Conservation (phyloP, 495 filamentous ascomycete genomes). For the Lindgomyces ingoldianus region DNA sequence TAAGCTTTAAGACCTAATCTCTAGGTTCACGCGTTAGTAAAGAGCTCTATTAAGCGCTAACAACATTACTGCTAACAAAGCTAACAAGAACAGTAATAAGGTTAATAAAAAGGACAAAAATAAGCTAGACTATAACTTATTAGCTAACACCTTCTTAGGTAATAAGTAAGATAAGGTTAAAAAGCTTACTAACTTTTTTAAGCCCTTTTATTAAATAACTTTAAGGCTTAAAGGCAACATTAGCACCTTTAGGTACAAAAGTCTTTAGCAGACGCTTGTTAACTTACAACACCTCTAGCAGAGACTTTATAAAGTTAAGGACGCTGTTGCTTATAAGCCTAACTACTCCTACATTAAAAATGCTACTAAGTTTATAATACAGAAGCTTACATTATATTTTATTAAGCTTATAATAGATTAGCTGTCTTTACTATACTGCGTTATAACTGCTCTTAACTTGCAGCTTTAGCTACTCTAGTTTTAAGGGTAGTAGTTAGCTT, state of each 20-base stretch:
- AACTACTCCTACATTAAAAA: not conserved
- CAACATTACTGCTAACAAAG: too few relatives aligned
- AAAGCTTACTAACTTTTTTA: not conserved
- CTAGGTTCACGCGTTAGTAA: not conserved
- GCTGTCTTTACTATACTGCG: too few relatives aligned
- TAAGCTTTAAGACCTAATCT: not conserved
- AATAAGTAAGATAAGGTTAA: slow-evolving; percentile 1
- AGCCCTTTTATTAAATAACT: slow-evolving; percentile 2
- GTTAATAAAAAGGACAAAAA: not conserved
- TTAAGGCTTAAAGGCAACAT: not conserved
- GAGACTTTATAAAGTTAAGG: not conserved
- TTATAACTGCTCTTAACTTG: too few relatives aligned
- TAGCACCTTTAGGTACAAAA: not conserved
- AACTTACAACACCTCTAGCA: not conserved
- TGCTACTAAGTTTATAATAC: not conserved
- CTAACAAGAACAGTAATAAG: too few relatives aligned
- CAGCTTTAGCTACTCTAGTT: not conserved
- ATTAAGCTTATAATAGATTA: not conserved
- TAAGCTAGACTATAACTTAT: not conserved
- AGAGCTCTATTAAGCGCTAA: too few relatives aligned
- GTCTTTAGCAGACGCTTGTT: not conserved
- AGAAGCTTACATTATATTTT: not conserved
- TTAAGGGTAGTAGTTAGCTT: not conserved
- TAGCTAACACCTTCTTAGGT: not conserved
- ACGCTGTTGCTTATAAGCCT: too few relatives aligned